phyloP scores from a whole-genome alignment of 768 basidiomycete genomes.

The Mycena albidolilacea region DNA sequence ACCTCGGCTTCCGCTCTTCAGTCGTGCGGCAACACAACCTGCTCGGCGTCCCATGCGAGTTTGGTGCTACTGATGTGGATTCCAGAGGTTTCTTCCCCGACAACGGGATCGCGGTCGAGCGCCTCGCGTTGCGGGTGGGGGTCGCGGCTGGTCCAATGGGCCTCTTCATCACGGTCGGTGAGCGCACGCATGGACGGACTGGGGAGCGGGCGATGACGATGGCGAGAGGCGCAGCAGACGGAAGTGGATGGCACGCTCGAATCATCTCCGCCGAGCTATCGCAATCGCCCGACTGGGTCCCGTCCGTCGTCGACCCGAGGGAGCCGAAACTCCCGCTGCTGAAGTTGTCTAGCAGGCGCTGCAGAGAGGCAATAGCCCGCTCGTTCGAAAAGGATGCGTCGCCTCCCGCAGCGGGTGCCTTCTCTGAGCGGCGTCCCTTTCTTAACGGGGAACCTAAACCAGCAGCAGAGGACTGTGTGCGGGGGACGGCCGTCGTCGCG shows the following conservation, averaged over 20 bases:
- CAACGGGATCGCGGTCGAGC: neutral
- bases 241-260: neutral
- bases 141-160: neutral
- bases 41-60: neutral
- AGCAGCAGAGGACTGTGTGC: neutral
- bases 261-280: neutral
- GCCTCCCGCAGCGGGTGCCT: neutral
- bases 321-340: slow-evolving; percentile 56
- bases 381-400: slow-evolving; percentile 34
- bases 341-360: slow-evolving; percentile 45
- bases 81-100: slow-evolving; percentile 4
- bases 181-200: neutral
- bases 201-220: neutral
- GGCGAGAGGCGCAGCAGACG: neutral
- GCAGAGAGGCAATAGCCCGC: slow-evolving; percentile 43
- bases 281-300: slow-evolving; percentile 18
- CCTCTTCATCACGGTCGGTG: neutral
- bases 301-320: slow-evolving; percentile 44
- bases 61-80: neutral
- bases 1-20: neutral
- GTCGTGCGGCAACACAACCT: slow-evolving; percentile 8
- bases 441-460: slow-evolving; percentile 25
- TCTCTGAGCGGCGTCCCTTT: neutral
- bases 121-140: slow-evolving; percentile 2
- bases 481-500: neutral